Conservation (phyloP, 2,329 filamentous ascomycete genomes). For the Cytospora mali region DNA sequence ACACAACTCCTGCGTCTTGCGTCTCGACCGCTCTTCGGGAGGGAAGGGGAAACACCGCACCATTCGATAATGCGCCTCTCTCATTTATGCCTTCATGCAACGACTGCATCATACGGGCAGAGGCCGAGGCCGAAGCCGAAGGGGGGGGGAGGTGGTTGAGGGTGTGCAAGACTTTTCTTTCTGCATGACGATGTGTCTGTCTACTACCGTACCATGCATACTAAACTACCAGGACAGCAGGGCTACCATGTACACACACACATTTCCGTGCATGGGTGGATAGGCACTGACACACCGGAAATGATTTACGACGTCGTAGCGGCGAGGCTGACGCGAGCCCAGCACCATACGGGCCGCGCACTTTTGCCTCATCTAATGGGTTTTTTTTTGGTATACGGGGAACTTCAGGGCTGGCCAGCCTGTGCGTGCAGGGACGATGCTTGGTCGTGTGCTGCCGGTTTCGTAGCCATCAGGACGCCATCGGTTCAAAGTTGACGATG, state of each 20-base stretch:
- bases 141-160: neutral
- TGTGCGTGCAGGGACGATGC: slow-evolving; percentile 23
- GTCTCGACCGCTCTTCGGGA: slow-evolving; percentile 22
- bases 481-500: neutral
- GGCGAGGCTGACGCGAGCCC: neutral
- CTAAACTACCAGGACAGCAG: too few species aligned
- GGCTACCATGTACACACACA: too few species aligned
- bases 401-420: slow-evolving; percentile 12
- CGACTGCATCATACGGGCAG: neutral
- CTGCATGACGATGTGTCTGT: too few species aligned
- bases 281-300: neutral
- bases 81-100: neutral
- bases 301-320: neutral
- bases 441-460: neutral
- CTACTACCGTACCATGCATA: too few species aligned
- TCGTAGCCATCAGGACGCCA: slow-evolving; percentile 9
- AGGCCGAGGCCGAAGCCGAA: neutral
- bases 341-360: neutral
- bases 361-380: neutral
- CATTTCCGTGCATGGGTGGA: neutral
- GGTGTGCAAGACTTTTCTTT: neutral
- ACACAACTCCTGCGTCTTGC: slow-evolving; percentile 27
- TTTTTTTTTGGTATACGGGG: neutral
- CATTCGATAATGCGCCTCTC: neutral
- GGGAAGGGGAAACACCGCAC: neutral